Percentiles rank a stretch among this genome's conserved stretches.
Evolutionary conservation across 2,329 filamentous ascomycete genomes (phyloP).

Genomic region (Hymenoscyphus fructigenus): DNA sequence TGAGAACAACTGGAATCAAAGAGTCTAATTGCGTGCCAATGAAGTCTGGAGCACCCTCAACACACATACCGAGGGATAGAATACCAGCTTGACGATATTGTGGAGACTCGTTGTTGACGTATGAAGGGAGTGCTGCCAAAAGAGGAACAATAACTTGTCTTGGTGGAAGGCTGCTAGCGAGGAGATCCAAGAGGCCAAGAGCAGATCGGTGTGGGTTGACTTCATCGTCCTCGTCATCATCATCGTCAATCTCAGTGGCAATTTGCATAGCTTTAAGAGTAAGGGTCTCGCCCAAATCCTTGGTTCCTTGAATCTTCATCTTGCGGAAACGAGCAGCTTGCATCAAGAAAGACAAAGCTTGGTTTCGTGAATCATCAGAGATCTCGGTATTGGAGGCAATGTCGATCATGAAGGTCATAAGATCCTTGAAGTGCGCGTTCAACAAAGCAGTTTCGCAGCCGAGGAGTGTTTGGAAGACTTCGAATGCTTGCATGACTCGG

Average conservation of each 20-base stretch:
- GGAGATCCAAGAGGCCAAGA: conserved; percentile 82
- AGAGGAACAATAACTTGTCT: conserved; percentile 93
- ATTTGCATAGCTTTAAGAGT: conserved; percentile 88
- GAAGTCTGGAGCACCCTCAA: conserved; percentile 96
- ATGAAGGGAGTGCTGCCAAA: conserved; percentile 79
- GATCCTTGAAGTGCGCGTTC: conserved; percentile 81
- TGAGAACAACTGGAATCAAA: conserved; percentile 81
- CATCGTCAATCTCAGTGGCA: conserved; percentile 80
- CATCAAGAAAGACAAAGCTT: conserved; percentile 91
- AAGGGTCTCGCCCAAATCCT: conserved; percentile 78
- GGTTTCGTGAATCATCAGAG: conserved; percentile 82
- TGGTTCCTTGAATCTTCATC: conserved; percentile 90
- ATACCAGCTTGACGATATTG: conserved; percentile 88
- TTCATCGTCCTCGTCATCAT: conserved; percentile 71
- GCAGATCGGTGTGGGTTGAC: conserved; percentile 83
- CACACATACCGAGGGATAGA: conserved; percentile 86
- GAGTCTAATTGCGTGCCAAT: conserved; percentile 87
- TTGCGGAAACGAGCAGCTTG: conserved; percentile 89
- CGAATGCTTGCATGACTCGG: conserved; percentile 84
- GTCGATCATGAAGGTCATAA: conserved; percentile 92
- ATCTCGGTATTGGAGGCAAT: conserved; percentile 73
- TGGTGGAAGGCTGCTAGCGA: conserved; percentile 84
- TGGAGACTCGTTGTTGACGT: conserved; percentile 71
- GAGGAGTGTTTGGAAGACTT: conserved; percentile 94
- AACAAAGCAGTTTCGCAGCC: conserved; percentile 85